Evolutionary conservation across 2,329 filamentous ascomycete genomes (phyloP).

Genomic region (Thelonectria discophora): DNA sequence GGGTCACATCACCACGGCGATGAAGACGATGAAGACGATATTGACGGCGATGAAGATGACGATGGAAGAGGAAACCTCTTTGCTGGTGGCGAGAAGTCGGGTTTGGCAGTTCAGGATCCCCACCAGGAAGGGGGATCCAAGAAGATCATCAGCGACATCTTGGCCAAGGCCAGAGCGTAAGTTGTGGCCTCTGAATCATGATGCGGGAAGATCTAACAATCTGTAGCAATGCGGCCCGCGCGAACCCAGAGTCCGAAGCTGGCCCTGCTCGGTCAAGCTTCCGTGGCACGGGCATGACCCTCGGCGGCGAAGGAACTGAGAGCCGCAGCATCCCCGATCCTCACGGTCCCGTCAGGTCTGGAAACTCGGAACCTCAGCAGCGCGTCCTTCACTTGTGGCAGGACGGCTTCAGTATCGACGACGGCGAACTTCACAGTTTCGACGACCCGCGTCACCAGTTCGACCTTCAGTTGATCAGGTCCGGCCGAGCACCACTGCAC

Average conservation of each 20-base stretch:
- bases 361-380: conserved; percentile 62
- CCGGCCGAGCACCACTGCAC: conserved; percentile 78
- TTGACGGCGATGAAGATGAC: conserved; percentile 64
- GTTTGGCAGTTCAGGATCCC: conserved; percentile 73
- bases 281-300: conserved; percentile 75
- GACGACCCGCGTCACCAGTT: conserved; percentile 79
- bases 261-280: conserved; percentile 66
- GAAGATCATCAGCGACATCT: conserved; percentile 69
- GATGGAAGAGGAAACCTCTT: conserved; percentile 75
- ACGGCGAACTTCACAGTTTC: conserved; percentile 79
- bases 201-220: conserved; percentile 22
- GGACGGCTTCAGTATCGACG: conserved; percentile 86
- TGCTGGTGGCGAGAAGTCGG: conserved; percentile 86
- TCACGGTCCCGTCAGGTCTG: conserved; percentile 42
- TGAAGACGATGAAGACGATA: conserved; percentile 67
- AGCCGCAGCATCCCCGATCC: conserved; percentile 75
- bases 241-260: conserved; percentile 59
- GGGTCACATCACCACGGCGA: conserved; percentile 60
- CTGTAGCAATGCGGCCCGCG: conserved; percentile 68
- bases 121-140: conserved; percentile 58
- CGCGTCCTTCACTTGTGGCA: conserved; percentile 82
- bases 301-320: conserved; percentile 79
- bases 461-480: conserved; percentile 78
- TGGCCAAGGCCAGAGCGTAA: conserved; percentile 71
- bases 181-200: conserved; percentile 30